Base-by-base conservation (phyloP, 441 rosid genomes). In the Cnidoscolus chayamansa region DNA sequence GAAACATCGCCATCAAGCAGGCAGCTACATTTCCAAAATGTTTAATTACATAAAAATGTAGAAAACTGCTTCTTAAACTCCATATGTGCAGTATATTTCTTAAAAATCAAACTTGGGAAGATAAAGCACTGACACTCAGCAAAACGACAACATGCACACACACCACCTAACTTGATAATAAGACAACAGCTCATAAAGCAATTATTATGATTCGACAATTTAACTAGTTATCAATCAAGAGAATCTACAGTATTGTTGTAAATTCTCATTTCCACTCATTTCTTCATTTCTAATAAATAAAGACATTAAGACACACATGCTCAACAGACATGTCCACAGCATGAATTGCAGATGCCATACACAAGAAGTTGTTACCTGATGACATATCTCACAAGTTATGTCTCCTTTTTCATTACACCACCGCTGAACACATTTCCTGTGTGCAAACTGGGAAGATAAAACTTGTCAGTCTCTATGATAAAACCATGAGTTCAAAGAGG, bases 361-460 rank as follows among this genome's bases (percentile, higher is more conserved):
- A 17, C 25, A 70, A 13, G 40, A 31, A 59, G 4, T 30, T 40
- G 71, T 68, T 83, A 94, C 97, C 91, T 88, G 90, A 78, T 90
- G 96, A 76, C 97, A 94, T 77, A 92, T 94, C 81, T 94, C 98
- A 76, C 98, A 94, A 47, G 75, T 90, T 79, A 85, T 85, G 79
- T 92, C 94, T 54, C 98, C 97, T 74, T 94, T 92, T 84, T 94
- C 98, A 40, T 92, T 81, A 72, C 98, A 94, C 98, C 97, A 92
- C 74, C 81, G 91, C 76, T 92, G 98, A 54, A 94, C 98, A 75
- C 98, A 92, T 79, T 92, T 92, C 86, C 98, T 83, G 75, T 90
- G 96, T 37, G 96, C 96, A 85, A 72, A 90, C 93, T 90, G 73
- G 51, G 72, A 60, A 67, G 49, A 65, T 30, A 68, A 72, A 67